Evolutionary conservation across 371 early-diverging fungal genomes (phyloP).

Genomic region (Apophysomyces trapeziformis): DNA sequence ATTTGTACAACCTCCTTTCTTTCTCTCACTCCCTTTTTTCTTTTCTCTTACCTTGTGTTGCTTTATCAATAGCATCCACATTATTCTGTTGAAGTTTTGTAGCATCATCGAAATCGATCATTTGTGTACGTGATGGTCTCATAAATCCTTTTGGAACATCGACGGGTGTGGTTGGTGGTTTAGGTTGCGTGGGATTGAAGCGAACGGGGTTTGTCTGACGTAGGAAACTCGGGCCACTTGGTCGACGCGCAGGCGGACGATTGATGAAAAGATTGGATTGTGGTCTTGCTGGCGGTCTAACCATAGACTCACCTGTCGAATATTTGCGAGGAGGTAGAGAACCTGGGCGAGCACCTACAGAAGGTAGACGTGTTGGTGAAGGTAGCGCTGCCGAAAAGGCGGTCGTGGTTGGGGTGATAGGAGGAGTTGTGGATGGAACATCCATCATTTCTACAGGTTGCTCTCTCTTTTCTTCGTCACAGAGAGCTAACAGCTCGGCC

Average conservation of each 20-base stretch:
- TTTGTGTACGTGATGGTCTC: slow-evolving; percentile 24
- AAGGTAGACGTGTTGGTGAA: not conserved
- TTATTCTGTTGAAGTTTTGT: slow-evolving; percentile 20
- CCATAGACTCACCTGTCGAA: not conserved
- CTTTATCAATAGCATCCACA: slow-evolving; percentile 11
- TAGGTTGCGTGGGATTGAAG: slow-evolving; percentile 8
- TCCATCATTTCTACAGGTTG: not conserved
- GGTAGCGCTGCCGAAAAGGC: not conserved
- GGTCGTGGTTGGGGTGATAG: not conserved
- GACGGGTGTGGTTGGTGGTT: not conserved
- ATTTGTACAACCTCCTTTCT: not conserved
- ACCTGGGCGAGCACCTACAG: not conserved
- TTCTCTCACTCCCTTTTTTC: not conserved
- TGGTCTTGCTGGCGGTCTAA: not conserved
- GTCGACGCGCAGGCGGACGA: slow-evolving; percentile 11
- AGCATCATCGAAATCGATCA: slow-evolving; percentile 24
- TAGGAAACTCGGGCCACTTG: slow-evolving; percentile 13
- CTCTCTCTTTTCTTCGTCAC: slow-evolving; percentile 5
- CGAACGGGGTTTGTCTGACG: slow-evolving; percentile 12
- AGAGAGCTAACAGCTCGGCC: slow-evolving; percentile 4
- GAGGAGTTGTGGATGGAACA: not conserved
- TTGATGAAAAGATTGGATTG: slow-evolving; percentile 20
- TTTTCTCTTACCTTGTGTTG: slow-evolving; percentile 13
- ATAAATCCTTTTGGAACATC: slow-evolving; percentile 21
- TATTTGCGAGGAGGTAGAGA: slow-evolving; percentile 1